Base-by-base conservation (phyloP, 257 asterid species). In the Leptodermis oblonga region DNA sequence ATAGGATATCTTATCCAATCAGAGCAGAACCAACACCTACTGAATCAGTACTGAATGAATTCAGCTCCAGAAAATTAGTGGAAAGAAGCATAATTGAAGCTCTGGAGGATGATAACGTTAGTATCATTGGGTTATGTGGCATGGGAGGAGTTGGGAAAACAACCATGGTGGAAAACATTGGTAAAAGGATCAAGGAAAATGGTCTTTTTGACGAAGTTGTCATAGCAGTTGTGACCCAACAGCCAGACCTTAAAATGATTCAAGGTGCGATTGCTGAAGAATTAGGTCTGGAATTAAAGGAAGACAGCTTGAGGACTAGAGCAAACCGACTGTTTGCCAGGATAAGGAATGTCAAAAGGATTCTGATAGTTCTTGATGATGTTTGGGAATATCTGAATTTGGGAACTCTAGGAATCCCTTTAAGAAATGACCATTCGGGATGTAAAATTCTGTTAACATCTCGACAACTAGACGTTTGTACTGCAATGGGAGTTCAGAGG, bases 331-430 rank as follows among this genome's bases (percentile, higher is more conserved):
- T 79, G 55, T 37, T 8, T 20, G 39, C 48, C 7, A 68, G 77
- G 58, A 20, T 78, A 36, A 73, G 25, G 62, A 49, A 43, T 60
- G 28, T 2, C 2, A 75, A 55, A 17, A 80, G 43, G 4, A 43
- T 41, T 43, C 79, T 79, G n/a, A 28, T 82, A 30, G 73, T 79
- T n/a, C 4, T 82, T 3, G 84, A 81, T 67, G 83, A 78, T 58
- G 39, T 80, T 12, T 80, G 83, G 85, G 36, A 61, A 25, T 6
- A 17, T 33, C 37, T 80, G n/a, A 34, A 75, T 7, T 49, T 75
- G n/a, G 48, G 48, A 33, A 45, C 59, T n/a, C 13, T 82, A 20
- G 80, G 82, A 42, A 76, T 76, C 26, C 70, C 78, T 3, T 11
- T 11, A 39, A 59, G 36, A 28, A 58, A 46, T 3, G 39, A 11